Base-by-base conservation (phyloP, 495 filamentous ascomycete genomes). In the Lichina pygmaea region DNA sequence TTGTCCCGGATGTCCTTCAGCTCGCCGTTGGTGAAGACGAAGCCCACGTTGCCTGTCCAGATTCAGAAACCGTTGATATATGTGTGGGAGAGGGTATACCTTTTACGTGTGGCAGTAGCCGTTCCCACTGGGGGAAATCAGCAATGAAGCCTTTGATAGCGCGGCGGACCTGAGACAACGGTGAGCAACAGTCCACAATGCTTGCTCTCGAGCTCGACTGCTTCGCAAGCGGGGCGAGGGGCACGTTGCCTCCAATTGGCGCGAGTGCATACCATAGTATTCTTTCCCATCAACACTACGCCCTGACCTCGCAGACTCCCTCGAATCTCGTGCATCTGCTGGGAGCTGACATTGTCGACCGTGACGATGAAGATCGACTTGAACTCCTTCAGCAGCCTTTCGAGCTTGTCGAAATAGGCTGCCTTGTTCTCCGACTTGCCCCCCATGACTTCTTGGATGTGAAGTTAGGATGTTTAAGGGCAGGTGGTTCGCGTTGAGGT, bases 321-420 rank as follows among this genome's bases (percentile, higher is more conserved):
- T 65, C 89, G 79, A 62, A 95, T 95, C 73, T 99, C 89, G 80
- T 99, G 89, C 89, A 99, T 99, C 76, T 99, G 89, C 77, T 99
- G 89, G 46, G 89, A 99, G 62, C 76, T 80, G 65, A 77, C 81
- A 86, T 89, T 91, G 73, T 91, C 82, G 63, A 91, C 79, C 56
- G 72, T 72, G 61, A 93, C 86, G 60, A 99, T 85, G 81, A 99
- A 99, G 69, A 94, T 78, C 53, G 76, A 81, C 61, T 72, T 71
- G 77, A 93, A 93, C 57, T 80, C 73, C 66, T 92, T 78, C 57
- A 93, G 75, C 58, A 93, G 72, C 58, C 61, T 66, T 76, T 93
- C 93, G 58, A 97, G 79, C 78, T 93, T 94, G 63, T 94, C 86
- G 73, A 97, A 97, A 75, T 97, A 97, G 67, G 72, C 81, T 61